Base-by-base conservation (phyloP, 371 early-diverging fungal species). In the Nosema muscidifuracis region DNA sequence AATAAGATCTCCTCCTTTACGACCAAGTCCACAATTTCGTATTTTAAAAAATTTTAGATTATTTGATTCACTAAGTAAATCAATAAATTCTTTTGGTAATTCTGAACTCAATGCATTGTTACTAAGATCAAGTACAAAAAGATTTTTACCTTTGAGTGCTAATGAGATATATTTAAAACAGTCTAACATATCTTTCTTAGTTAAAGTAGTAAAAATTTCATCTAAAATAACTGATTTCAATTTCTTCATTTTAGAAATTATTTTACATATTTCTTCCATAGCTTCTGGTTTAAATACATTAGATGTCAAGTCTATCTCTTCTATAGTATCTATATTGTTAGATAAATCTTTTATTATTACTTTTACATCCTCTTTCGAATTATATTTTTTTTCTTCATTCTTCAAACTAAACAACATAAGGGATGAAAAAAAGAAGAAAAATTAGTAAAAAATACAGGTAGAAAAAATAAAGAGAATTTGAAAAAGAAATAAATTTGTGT, bases 11-110 rank as follows among this genome's bases (percentile, higher is more conserved):
- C 80, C 77, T 43, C 84, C 84, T 20, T 75, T 75, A 34, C 57
- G 34, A 10, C 84, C 84, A 50, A 84, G 68, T 16, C 84, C 84
- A 66, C 82, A 81, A 68, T 84, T 78, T 58, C 80, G 73, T 15
- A 84, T 71, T 12, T 75, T 74, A 22, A 84, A 43, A 55, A 65
- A 72, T 56, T 65, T 55, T 16, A 84, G 33, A 36, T 18, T 71
- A 12, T 74, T 55, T 31, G 76, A 67, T 20, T 65, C 43, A 6
- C 56, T 55, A 36, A 84, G 57, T 67, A 84, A 74, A 31, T 66
- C 47, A 3, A 33, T 47, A 56, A 82, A 77, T 28, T 73, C 76
- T 15, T 80, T 70, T n/a, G 82, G 80, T 34, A 82, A 77, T 30
- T 81, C 65, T 12, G 77, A 67, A 20, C 75, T 69, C 22, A 84